Base-by-base conservation (phyloP, 2,329 filamentous ascomycete genomes). In the Paracoccidioides lutzii region DNA sequence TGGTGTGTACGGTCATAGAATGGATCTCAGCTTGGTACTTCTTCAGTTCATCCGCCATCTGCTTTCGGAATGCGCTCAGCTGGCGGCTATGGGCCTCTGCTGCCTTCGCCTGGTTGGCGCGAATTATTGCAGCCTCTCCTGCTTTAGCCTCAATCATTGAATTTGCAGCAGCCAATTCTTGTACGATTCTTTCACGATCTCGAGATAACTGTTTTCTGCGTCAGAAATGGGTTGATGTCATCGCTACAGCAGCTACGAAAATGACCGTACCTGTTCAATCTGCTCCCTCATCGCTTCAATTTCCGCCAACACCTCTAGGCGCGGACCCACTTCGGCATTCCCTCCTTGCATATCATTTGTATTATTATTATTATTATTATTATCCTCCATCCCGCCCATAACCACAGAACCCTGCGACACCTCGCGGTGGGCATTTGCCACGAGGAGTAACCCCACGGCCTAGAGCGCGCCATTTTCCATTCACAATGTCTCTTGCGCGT, bases 111-210 rank as follows among this genome's bases (percentile, higher is more conserved):
- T 79, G 75, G 58, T 82, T 82, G 22, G 76, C 73, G 12, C 82
- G 76, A 15, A 84, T 76, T 42, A 83, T 84, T 41, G 81, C 75
- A 43, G 81, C 81, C 64, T 84, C 82, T 37, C 82, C 82, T 6
- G 77, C 69, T 64, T 81, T 82, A 30, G 75, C 73, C 57, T 73
- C 69, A 2, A 74, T 73, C 42, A 72, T 64, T 10, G 67, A 66
- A 60, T 69, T 75, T 22, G 72, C 71, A 14, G 65, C 64, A 46
- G 62, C 61, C 22, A 76, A 59, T 44, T 74, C 71, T 52, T 68
- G 65, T 41, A 65, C 62, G 7, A 75, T 64, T 52, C 65, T 64
- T 55, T 75, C 69, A 52, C 68, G 67, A 59, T 76, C 72, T 55
- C 63, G 65, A 49, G 68, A 64, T 51, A 72, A 61, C 72, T 75